Percentiles rank a stretch among this genome's conserved stretches.
These are phyloP conservation scores for Sequoia sempervirens DNA, from an alignment of 75 land plant species.

Conservation along the genomic window DNA sequence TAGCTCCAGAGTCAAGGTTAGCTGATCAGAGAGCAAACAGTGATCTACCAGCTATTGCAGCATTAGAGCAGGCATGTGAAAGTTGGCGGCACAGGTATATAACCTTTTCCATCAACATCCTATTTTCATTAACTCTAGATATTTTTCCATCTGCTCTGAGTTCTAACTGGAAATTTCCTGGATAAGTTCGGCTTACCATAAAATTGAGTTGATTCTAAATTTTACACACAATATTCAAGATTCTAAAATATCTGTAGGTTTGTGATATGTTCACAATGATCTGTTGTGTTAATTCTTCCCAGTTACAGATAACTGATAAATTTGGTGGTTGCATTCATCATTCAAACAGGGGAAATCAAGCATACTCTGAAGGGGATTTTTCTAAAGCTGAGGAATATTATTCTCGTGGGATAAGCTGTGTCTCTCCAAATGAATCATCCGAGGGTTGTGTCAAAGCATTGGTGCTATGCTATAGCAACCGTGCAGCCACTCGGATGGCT, in stretches of 20 bases:
- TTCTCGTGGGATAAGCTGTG: conserved; percentile 39
- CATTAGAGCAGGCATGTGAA: conserved; percentile 45
- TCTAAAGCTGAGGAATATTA: conserved; percentile 51
- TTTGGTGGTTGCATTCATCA: not conserved
- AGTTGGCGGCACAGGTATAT: conserved; percentile 38
- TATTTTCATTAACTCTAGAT: not conserved
- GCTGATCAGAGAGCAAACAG: not conserved
- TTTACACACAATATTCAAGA: not conserved
- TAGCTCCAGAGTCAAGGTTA: conserved; percentile 26
- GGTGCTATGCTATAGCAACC: conserved; percentile 52
- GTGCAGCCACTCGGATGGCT: conserved; percentile 50
- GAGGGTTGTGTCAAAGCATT: conserved; percentile 36
- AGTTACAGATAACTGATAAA: not conserved
- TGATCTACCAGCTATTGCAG: conserved; percentile 12
- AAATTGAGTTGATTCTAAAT: too few relatives aligned
- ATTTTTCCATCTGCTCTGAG: not conserved
- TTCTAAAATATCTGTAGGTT: not conserved
- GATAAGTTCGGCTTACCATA: not conserved
- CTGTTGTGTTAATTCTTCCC: not conserved
- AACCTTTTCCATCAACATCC: not conserved
- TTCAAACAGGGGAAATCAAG: conserved; percentile 40
- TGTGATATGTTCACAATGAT: not conserved
- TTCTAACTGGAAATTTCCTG: not conserved
- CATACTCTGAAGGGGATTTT: conserved; percentile 45
- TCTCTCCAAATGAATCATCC: conserved; percentile 43